Base-by-base conservation (phyloP, 2,329 filamentous ascomycete species). In the Aureobasidium musti region DNA sequence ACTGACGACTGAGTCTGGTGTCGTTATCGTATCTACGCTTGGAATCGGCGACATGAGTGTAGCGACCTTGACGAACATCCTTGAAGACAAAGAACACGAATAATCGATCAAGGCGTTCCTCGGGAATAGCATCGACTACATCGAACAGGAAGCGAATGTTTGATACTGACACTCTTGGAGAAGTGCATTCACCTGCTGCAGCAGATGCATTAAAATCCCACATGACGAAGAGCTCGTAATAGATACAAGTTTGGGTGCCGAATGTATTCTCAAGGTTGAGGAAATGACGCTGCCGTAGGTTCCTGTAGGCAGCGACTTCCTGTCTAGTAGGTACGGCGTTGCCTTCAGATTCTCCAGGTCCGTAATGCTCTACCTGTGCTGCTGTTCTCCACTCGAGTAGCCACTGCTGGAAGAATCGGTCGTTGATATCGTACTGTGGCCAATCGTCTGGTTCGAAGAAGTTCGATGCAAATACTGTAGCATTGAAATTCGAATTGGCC, bases 121-220 rank as follows among this genome's bases (percentile, higher is more conserved):
- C 5, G 2, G 52, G 52, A 1, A 39, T 17, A 10, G 33, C 35
- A 4, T 47, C 41, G n/a, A 19, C 14, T 19, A 60, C 3, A n/a
- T 60, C 57, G 28, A 60, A n/a, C 10, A 35, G 30, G 13, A 60
- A 37, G 28, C 43, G 57, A 3, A 60, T 49, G n/a, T 60, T 60
- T 8, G 23, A 3, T 6, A 10, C 17, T 2, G 26, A 45, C 0
- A 60, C 28, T 26, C 41, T 21, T 4, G 57, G 57, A 11, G 14
- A 2, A 10, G 57, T 60, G 13, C 1, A n/a, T 5, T 60, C 28
- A 10, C 57, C 43, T 33, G 19, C 39, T 26, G n/a, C 2, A 11
- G 57, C 39, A 1, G 11, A 7, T 4, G 57, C 13, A 10, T 49
- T 49, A 30, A 60, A 60, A 28, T 60, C 41, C 57, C 57, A 60